A percentile compares a stretch with the other conserved stretches of the same genome.
Evolutionary conservation across 371 early-diverging fungal genomes (phyloP).

Genomic region (Mortierella sp.): DNA sequence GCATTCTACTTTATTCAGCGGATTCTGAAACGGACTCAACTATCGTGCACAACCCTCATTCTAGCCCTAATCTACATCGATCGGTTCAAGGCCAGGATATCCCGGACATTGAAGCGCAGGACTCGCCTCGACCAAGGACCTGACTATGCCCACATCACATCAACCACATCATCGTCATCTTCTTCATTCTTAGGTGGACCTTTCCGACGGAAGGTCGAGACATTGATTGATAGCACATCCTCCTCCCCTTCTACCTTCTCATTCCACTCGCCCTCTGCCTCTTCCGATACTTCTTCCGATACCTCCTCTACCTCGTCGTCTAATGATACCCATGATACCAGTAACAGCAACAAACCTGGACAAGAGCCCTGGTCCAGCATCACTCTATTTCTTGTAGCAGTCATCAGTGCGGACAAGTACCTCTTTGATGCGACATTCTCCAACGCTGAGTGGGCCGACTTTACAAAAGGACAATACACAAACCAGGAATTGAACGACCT

Average conservation of each 20-base stretch:
- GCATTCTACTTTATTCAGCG: constrained; percentile 66
- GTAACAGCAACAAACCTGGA: constrained; percentile 3
- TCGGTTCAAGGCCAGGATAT: constrained; percentile 52
- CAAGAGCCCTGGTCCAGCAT: constrained; percentile 47
- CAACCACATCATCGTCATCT: constrained; percentile 2
- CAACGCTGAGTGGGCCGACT: constrained; percentile 74
- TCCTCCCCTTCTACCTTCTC: neutral
- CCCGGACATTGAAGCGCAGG: constrained; percentile 31
- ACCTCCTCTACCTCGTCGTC: constrained; percentile 9
- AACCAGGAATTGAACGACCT: constrained; percentile 64
- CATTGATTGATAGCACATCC: neutral
- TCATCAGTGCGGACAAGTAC: constrained; percentile 58
- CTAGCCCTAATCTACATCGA: constrained; percentile 70
- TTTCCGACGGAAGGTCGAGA: neutral
- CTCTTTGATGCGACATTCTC: constrained; percentile 68
- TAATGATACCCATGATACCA: constrained; percentile 5
- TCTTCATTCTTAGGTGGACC: neutral
- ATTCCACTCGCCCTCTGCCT: constrained; percentile 6
- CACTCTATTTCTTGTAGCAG: constrained; percentile 51
- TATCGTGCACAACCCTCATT: constrained; percentile 68
- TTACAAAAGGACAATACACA: constrained; percentile 64
- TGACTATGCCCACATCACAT: constrained; percentile 23
- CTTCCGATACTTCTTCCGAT: constrained; percentile 11
- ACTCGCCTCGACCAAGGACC: constrained; percentile 58
- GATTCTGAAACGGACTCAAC: constrained; percentile 66